These are phyloP conservation scores for Agrocybe praecox DNA, from an alignment of 768 basidiomycete genomes.

Conservation along the genomic window DNA sequence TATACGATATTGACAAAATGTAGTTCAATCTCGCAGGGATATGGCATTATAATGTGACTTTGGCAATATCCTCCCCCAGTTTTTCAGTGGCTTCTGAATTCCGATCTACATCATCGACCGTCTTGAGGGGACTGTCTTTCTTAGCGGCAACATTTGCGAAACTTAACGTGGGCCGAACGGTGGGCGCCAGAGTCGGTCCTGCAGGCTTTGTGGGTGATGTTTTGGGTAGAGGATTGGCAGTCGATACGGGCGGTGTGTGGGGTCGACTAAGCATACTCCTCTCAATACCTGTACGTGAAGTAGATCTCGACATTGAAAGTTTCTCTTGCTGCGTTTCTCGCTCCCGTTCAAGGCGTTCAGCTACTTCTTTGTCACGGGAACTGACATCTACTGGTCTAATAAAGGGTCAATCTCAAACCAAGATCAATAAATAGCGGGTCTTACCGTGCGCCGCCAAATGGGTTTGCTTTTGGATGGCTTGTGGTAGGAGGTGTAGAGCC, in stretches of 20 bases:
- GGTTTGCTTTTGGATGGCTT: conserved; percentile 56
- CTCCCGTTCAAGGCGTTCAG: conserved; percentile 71
- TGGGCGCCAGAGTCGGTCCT: conserved; percentile 40
- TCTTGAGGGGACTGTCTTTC: conserved; percentile 34
- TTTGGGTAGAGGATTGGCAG: conserved; percentile 29
- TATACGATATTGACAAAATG: background rate
- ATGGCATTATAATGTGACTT: conserved; percentile 10
- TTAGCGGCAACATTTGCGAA: conserved; percentile 79
- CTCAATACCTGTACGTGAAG: conserved; percentile 52
- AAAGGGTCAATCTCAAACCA: conserved; percentile 2
- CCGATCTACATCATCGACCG: conserved; percentile 17
- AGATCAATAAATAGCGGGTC: background rate
- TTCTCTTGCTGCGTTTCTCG: conserved; percentile 59
- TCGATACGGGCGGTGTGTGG: conserved; percentile 32
- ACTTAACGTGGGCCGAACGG: conserved; percentile 73
- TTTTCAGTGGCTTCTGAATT: conserved; percentile 9
- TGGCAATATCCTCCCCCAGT: conserved; percentile 15
- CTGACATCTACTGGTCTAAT: conserved; percentile 85
- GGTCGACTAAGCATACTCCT: conserved; percentile 35
- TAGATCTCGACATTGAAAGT: conserved; percentile 54
- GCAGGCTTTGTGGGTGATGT: conserved; percentile 29
- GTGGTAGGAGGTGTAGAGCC: conserved; percentile 42
- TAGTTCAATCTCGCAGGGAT: background rate
- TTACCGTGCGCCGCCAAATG: conserved; percentile 87
- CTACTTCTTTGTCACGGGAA: conserved; percentile 72